Conservation (phyloP, 2,329 filamentous ascomycete species). For the Colletotrichum sidae region DNA sequence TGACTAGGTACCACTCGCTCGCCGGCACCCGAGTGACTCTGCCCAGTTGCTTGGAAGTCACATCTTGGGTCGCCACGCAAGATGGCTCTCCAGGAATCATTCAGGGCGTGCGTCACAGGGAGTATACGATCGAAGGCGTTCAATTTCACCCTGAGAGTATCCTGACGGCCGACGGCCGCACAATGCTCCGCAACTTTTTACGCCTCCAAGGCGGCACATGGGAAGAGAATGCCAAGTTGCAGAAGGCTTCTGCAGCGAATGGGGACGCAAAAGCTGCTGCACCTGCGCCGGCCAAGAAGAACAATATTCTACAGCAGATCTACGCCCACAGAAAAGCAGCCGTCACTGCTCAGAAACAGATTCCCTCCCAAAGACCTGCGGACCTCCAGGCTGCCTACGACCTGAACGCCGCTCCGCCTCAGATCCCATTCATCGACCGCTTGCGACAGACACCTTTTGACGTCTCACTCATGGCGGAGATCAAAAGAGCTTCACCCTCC, state of each 20-base stretch:
- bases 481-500: slow-evolving; percentile 95
- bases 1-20: slow-evolving; percentile 96
- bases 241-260: slow-evolving; percentile 51
- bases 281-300: slow-evolving; percentile 66
- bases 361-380: slow-evolving; percentile 84
- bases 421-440: slow-evolving; percentile 82
- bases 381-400: slow-evolving; percentile 91
- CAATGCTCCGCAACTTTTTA: slow-evolving; percentile 94
- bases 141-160: slow-evolving; percentile 99
- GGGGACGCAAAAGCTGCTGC: slow-evolving; percentile 42
- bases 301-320: slow-evolving; percentile 91
- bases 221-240: slow-evolving; percentile 78
- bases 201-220: slow-evolving; percentile 90
- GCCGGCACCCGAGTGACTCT: slow-evolving; percentile 91
- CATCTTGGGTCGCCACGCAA: slow-evolving; percentile 85
- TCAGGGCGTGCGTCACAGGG: slow-evolving; percentile 95
- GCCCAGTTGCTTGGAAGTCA: slow-evolving; percentile 86
- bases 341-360: slow-evolving; percentile 83
- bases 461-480: slow-evolving; percentile 96
- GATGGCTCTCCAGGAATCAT: slow-evolving; percentile 88
- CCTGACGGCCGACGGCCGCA: slow-evolving; percentile 85
- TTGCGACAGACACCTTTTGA: slow-evolving; percentile 85
- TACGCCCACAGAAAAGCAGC: slow-evolving; percentile 83
- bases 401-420: slow-evolving; percentile 84
- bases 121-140: slow-evolving; percentile 91